Base-by-base conservation (phyloP, 768 basidiomycete genomes). In the Tricholomella constricta region DNA sequence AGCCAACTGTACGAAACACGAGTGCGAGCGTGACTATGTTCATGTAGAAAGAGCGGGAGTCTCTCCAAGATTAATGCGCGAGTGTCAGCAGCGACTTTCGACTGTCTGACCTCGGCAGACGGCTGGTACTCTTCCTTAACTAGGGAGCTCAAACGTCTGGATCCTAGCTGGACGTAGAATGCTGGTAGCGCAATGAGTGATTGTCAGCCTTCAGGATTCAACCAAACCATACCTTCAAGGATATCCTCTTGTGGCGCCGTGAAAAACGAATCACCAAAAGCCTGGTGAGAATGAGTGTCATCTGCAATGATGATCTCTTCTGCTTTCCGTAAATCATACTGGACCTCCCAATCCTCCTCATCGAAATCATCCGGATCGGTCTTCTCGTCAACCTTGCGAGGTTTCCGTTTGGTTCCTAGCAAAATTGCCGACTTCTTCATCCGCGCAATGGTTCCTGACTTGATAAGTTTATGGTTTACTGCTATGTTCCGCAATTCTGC, bases 171-270 rank as follows among this genome's bases (percentile, higher is more conserved):
- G 0, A 73, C 65, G 61, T 97, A 98, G 63, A 98, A 90, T 1
- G 71, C 89, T 89, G 52, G 37, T 9, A 54, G 34, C 8, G 14
- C 14, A 42, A 27, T 55, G 15, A 59, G 42, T 52, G 32, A 38
- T 14, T 17, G 36, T 17, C 10, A 45, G 56, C 3, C 12, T 37
- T 23, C 26, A 23, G 4, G 11, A 7, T 12, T 6, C 14, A 22
- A 7, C 17, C 2, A 1, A 26, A 2, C 7, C 57, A 12, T 57
- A 91, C 86, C 80, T 83, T 98, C 96, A 10, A 98, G 76, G 7
- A 92, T 76, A 60, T 96, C 93, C 66, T 98, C 95, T 68, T 96
- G 91, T 0, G 91, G 89, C 8, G 89, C 91, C 2, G 80, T 81
- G 63, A 86, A 91, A 14, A 96, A 73, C 2, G 79, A 78, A 40